Conservation (phyloP, 495 filamentous ascomycete genomes). For the Mytilinidion resinicola region DNA sequence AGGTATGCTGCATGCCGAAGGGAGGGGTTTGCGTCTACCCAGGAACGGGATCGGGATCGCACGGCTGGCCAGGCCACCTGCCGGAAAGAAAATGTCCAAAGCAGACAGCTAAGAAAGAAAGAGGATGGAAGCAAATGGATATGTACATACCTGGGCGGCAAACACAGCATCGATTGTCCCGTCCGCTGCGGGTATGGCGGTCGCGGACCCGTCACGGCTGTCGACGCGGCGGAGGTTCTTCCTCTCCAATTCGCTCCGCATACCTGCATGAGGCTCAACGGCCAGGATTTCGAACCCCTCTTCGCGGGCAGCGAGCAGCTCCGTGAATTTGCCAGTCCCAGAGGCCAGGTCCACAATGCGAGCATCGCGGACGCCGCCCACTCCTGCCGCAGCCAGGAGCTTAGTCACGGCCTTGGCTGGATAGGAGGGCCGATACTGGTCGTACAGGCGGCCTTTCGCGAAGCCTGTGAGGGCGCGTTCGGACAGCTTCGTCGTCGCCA, state of each 20-base stretch:
- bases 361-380: constrained; percentile 40
- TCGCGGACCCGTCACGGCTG: constrained; percentile 49
- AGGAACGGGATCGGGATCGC: too few relatives aligned
- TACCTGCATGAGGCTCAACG: constrained; percentile 55
- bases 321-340: constrained; percentile 63
- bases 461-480: constrained; percentile 43
- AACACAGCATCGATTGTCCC: constrained; percentile 57
- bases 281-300: constrained; percentile 53
- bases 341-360: constrained; percentile 56
- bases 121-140: neutral
- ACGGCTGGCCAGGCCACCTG: too few relatives aligned
- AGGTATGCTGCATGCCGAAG: constrained; percentile 1
- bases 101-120: neutral
- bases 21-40: neutral
- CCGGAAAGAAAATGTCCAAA: too few relatives aligned
- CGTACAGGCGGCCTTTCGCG: constrained; percentile 50
- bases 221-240: constrained; percentile 48
- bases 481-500: constrained; percentile 9
- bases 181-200: constrained; percentile 45
- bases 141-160: constrained; percentile 62
- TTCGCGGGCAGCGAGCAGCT: constrained; percentile 45
- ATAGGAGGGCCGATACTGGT: constrained; percentile 57
- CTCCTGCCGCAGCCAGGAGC: constrained; percentile 45
- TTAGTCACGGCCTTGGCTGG: constrained; percentile 46
- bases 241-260: constrained; percentile 49